These are phyloP conservation scores for Bremia lactucae DNA, from an alignment of 352 stramenopile species.

Conservation along the genomic window DNA sequence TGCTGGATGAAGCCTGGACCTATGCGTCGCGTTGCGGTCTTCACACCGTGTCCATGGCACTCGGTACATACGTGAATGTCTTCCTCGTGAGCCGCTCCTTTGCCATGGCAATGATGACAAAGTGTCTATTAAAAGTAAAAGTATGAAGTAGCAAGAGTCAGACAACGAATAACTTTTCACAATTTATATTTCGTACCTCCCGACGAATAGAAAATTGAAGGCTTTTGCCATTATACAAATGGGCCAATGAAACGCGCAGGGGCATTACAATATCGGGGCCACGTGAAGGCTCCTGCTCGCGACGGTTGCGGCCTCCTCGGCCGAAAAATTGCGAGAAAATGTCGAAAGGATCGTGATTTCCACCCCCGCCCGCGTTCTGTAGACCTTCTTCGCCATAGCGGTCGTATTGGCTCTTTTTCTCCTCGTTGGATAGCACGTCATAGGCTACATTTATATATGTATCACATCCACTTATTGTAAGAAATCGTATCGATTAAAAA, in stretches of 20 bases:
- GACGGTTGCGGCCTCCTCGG: slow-evolving; percentile 26
- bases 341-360: slow-evolving; percentile 62
- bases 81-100: slow-evolving; percentile 84
- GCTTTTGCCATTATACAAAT: slow-evolving; percentile 94
- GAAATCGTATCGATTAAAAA: neutral
- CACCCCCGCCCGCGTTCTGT: slow-evolving; percentile 33
- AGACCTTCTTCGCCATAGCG: slow-evolving; percentile 86
- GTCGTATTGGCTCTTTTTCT: slow-evolving; percentile 86
- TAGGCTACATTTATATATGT: slow-evolving; percentile 50
- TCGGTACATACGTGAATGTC: slow-evolving; percentile 84
- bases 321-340: slow-evolving; percentile 78
- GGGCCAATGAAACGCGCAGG: slow-evolving; percentile 88
- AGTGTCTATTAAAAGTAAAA: slow-evolving; percentile 48
- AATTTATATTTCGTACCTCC: slow-evolving; percentile 17
- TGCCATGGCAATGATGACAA: slow-evolving; percentile 90
- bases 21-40: slow-evolving; percentile 71
- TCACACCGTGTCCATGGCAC: slow-evolving; percentile 90
- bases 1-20: slow-evolving; percentile 75
- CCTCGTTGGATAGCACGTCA: slow-evolving; percentile 85
- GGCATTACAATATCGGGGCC: slow-evolving; percentile 78
- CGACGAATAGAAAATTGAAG: slow-evolving; percentile 91
- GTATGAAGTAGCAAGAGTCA: too few relatives aligned
- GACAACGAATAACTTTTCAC: too few relatives aligned
- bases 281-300: slow-evolving; percentile 44
- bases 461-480: neutral